A percentile compares a stretch with the other conserved stretches of the same genome.
Evolutionary conservation across 805 yeast genomes (phyloP).

Genomic region (Candida nemodendra): DNA sequence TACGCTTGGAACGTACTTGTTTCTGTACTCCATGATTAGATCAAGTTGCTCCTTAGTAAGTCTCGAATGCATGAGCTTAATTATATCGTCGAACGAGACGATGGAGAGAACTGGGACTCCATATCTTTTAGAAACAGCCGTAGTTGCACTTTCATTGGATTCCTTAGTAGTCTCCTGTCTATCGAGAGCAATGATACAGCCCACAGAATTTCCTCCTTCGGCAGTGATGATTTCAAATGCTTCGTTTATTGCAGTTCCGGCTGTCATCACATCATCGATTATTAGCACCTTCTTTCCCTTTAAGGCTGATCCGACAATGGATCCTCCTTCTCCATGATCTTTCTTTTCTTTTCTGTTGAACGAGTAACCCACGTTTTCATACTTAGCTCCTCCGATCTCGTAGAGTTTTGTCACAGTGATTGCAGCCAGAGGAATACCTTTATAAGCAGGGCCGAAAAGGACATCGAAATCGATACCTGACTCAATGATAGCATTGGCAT

Average conservation of each 20-base stretch:
- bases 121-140: conserved; percentile 67
- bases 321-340: conserved; percentile 98
- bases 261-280: conserved; percentile 97
- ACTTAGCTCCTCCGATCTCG: conserved; percentile 82
- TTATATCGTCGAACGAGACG: conserved; percentile 72
- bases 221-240: conserved; percentile 75
- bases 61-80: conserved; percentile 53
- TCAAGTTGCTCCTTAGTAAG: conserved; percentile 57
- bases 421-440: conserved; percentile 95
- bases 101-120: conserved; percentile 83
- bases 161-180: conserved; percentile 87
- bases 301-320: conserved; percentile 81
- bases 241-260: conserved; percentile 97
- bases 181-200: conserved; percentile 87
- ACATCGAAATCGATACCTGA: conserved; percentile 85
- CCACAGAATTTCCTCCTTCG: conserved; percentile 74
- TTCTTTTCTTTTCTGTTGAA: conserved; percentile 95
- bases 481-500: conserved; percentile 82
- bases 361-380: conserved; percentile 75
- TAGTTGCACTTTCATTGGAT: conserved; percentile 72
- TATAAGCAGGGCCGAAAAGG: conserved; percentile 95
- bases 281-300: conserved; percentile 73
- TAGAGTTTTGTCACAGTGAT: conserved; percentile 89
- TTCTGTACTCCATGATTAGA: conserved; percentile 58
- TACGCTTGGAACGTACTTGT: conserved; percentile 42